Evolutionary conservation across 768 basidiomycete species (phyloP).

Genomic region (Collybia sordida): DNA sequence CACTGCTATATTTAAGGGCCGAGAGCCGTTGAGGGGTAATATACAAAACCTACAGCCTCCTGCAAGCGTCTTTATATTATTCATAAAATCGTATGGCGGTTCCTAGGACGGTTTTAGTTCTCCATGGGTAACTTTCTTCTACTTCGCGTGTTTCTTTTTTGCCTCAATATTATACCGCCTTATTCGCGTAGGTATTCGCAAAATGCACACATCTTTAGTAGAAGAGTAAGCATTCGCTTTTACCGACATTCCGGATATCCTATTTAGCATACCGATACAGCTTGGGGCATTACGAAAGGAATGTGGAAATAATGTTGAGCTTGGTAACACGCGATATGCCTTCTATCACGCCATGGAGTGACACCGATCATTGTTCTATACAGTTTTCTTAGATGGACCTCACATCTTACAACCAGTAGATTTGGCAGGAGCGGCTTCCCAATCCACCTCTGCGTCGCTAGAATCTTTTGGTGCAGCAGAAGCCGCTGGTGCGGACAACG

Average conservation of each 20-base stretch:
- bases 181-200: constrained; percentile 57
- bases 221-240: constrained; percentile 48
- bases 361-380: not conserved
- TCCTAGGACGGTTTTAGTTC: constrained; percentile 29
- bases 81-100: not conserved
- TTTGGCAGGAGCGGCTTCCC: constrained; percentile 29
- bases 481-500: constrained; percentile 34
- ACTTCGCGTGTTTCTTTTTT: not conserved
- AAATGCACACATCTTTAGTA: constrained; percentile 69
- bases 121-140: constrained; percentile 37
- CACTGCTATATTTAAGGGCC: too few species aligned
- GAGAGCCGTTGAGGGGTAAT: too few species aligned
- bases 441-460: constrained; percentile 20
- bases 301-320: constrained; percentile 61
- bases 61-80: too few species aligned
- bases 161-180: not conserved
- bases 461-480: constrained; percentile 34
- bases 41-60: too few species aligned
- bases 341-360: not conserved
- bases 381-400: constrained; percentile 78
- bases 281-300: constrained; percentile 74
- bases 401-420: constrained; percentile 67
- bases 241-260: not conserved
- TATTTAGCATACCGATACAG: constrained; percentile 28
- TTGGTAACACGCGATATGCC: constrained; percentile 41